Percentiles rank a stretch among this genome's conserved stretches.
These are phyloP conservation scores for Ustilago tritici DNA, from an alignment of 1,284 basidiomycete genomes.

Conservation along the genomic window DNA sequence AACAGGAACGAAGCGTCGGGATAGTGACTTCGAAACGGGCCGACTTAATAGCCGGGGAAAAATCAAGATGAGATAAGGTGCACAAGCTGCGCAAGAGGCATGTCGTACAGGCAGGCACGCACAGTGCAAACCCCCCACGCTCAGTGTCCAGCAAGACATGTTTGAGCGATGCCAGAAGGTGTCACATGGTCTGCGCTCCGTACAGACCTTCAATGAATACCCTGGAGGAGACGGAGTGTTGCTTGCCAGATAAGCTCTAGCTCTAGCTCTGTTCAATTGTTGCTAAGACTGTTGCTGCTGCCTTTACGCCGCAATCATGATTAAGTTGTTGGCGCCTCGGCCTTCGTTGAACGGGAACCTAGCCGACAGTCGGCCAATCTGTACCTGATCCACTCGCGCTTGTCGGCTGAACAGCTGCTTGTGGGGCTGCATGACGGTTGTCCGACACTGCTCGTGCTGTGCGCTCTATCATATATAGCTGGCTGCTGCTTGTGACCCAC, in stretches of 20 bases:
- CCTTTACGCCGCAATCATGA: too few species aligned
- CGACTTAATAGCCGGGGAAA: conserved; percentile 5
- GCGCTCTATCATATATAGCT: conserved; percentile 1
- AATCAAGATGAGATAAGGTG: neutral
- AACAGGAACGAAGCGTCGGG: neutral
- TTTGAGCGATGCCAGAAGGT: neutral
- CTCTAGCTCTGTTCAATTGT: neutral
- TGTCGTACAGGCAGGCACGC: neutral
- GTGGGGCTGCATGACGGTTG: neutral
- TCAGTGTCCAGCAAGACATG: neutral
- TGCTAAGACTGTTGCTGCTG: neutral
- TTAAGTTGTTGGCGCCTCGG: neutral
- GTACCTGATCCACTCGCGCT: neutral
- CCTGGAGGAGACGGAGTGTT: neutral
- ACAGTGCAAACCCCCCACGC: neutral
- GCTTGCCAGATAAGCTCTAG: neutral
- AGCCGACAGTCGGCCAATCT: neutral
- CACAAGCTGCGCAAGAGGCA: neutral
- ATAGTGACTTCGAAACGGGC: conserved; percentile 9
- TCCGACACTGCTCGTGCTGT: too few species aligned
- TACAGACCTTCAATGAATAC: neutral
- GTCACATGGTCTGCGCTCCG: conserved; percentile 1
- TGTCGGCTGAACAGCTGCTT: neutral
- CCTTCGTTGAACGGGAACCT: neutral
- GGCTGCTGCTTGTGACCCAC: neutral